Percentiles rank a stretch among this genome's conserved stretches.
These are phyloP conservation scores for Mycena olivaceomarginata DNA, from an alignment of 768 basidiomycete genomes.

Conservation along the genomic window DNA sequence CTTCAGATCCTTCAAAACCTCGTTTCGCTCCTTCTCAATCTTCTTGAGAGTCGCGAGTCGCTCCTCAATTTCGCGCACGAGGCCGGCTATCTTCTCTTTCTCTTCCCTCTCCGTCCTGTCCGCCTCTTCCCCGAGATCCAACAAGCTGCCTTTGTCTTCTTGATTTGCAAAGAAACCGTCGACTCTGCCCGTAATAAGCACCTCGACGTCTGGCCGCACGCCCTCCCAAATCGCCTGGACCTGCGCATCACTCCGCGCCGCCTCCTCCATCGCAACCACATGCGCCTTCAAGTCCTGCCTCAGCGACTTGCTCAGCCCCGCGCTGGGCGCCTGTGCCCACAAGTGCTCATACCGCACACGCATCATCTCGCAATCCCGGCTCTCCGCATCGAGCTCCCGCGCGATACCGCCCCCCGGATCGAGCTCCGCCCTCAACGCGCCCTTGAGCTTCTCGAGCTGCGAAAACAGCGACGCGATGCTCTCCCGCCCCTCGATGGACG, in stretches of 20 bases:
- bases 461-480: slow-evolving; percentile 78
- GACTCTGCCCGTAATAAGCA: slow-evolving; percentile 75
- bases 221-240: slow-evolving; percentile 84
- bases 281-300: slow-evolving; percentile 90
- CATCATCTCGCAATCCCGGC: slow-evolving; percentile 91
- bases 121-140: slow-evolving; percentile 79
- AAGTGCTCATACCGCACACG: slow-evolving; percentile 90
- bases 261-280: slow-evolving; percentile 82
- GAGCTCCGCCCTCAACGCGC: slow-evolving; percentile 75
- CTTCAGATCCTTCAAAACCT: slow-evolving; percentile 95
- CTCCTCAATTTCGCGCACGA: slow-evolving; percentile 87
- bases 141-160: slow-evolving; percentile 60
- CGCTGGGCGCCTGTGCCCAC: slow-evolving; percentile 92
- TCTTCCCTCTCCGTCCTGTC: slow-evolving; percentile 76
- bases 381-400: slow-evolving; percentile 87
- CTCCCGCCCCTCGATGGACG: slow-evolving; percentile 80
- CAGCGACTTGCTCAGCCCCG: slow-evolving; percentile 80
- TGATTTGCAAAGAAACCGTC: slow-evolving; percentile 75
- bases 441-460: slow-evolving; percentile 77
- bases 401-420: slow-evolving; percentile 65
- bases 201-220: slow-evolving; percentile 76
- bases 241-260: slow-evolving; percentile 86
- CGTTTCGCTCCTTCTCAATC: slow-evolving; percentile 89
- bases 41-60: slow-evolving; percentile 85
- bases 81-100: slow-evolving; percentile 77